Conservation (phyloP, 225 moss, liverwort and hornwort genomes). For the Physcomitrium patens region DNA sequence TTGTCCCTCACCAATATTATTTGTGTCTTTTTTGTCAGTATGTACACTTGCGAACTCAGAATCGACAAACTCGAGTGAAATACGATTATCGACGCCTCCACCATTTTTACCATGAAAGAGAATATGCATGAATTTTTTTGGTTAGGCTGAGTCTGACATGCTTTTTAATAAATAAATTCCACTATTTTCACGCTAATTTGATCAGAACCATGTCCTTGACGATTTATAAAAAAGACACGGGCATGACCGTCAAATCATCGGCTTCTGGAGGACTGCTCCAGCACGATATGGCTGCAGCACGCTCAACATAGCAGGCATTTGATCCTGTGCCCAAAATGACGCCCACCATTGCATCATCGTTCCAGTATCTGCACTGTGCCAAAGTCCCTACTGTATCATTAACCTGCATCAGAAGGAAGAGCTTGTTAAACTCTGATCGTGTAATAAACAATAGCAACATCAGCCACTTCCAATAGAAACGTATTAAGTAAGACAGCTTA, state of each 20-base stretch:
- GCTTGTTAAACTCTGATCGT: conserved; percentile 1
- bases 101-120: neutral
- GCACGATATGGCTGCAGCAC: conserved; percentile 42
- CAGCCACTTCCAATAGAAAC: neutral
- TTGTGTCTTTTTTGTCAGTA: neutral
- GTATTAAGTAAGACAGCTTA: neutral
- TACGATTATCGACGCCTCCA: neutral
- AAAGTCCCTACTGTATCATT: conserved; percentile 85
- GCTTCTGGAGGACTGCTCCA: conserved; percentile 48
- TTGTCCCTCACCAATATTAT: neutral
- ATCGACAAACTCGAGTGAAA: neutral
- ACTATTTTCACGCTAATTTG: neutral
- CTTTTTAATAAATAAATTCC: neutral
- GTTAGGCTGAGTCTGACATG: neutral
- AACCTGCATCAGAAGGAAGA: conserved; percentile 42
- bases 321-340: conserved; percentile 81
- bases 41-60: neutral
- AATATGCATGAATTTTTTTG: neutral
- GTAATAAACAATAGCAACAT: neutral
- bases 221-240: conserved; percentile 3
- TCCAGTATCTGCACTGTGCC: conserved; percentile 73
- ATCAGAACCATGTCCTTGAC: neutral
- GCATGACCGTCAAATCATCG: conserved; percentile 40
- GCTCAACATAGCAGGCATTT: conserved; percentile 81
- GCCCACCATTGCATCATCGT: conserved; percentile 69